phyloP scores from a whole-genome alignment of 1,139 yeast genomes.

The Cylindricascospora bacillispora region DNA sequence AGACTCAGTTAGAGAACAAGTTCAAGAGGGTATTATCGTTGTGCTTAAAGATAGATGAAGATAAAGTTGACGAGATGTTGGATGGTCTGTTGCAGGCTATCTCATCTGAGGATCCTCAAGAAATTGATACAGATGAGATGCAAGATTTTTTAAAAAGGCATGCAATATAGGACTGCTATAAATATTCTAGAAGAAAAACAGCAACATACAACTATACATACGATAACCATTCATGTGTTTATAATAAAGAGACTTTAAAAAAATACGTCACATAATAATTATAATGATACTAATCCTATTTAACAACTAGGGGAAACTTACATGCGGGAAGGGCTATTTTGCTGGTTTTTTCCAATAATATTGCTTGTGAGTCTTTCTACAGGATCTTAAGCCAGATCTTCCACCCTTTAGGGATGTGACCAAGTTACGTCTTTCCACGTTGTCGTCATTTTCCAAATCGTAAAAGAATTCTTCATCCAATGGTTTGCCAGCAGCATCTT shows the following conservation, averaged over 20 bases:
- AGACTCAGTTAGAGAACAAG: slow-evolving; percentile 62
- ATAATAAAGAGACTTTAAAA: too few species aligned
- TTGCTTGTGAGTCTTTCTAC: slow-evolving; percentile 90
- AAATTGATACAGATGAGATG: slow-evolving; percentile 39
- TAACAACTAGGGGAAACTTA: too few species aligned
- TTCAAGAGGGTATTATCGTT: slow-evolving; percentile 81
- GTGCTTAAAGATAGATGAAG: slow-evolving; percentile 76
- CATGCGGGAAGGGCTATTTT: too few species aligned
- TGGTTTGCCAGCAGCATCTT: slow-evolving; percentile 93
- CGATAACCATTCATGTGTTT: too few species aligned
- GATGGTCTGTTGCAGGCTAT: slow-evolving; percentile 86
- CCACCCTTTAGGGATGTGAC: slow-evolving; percentile 74
- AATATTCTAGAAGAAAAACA: too few species aligned
- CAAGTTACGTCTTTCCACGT: slow-evolving; percentile 50
- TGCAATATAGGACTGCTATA: slow-evolving; percentile 3
- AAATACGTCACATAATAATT: too few species aligned
- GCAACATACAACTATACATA: too few species aligned
- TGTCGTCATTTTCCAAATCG: slow-evolving; percentile 69
- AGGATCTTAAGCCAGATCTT: slow-evolving; percentile 65
- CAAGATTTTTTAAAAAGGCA: slow-evolving; percentile 23
- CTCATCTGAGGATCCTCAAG: slow-evolving; percentile 60
- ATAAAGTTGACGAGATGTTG: slow-evolving; percentile 68
- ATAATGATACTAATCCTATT: too few species aligned
- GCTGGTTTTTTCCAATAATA: slow-evolving; percentile 82
- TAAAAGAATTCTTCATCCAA: slow-evolving; percentile 90